Percentiles rank a stretch among this genome's conserved stretches.
Evolutionary conservation across 225 moss, liverwort and hornwort species (phyloP).

Genomic region (Sphagnum contortum): DNA sequence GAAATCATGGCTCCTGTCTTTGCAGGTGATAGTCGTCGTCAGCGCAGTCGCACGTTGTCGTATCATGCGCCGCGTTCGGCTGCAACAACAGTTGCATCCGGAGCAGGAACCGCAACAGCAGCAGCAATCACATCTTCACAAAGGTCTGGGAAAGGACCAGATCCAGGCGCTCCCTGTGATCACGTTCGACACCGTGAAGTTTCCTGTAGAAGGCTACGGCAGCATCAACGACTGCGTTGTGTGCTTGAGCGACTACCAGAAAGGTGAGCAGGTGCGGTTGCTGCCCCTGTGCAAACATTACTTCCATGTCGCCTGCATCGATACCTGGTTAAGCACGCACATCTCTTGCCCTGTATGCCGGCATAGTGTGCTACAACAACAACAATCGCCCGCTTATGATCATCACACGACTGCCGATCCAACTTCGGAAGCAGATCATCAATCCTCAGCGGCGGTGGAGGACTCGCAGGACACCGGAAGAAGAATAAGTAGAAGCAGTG

Average conservation of each 20-base stretch:
- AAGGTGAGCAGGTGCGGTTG: conserved; percentile 50
- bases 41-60: conserved; percentile 41
- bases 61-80: conserved; percentile 21
- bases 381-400: too few species aligned
- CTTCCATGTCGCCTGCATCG: conserved; percentile 67
- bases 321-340: conserved; percentile 69
- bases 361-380: conserved; percentile 17
- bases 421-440: conserved; percentile 9
- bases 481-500: conserved; percentile 2
- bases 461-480: not conserved
- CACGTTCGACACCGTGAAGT: conserved; percentile 21
- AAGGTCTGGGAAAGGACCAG: conserved; percentile 51
- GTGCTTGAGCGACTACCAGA: conserved; percentile 53
- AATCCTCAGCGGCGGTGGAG: not conserved
- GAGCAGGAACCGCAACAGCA: not conserved
- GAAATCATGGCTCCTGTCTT: too few species aligned
- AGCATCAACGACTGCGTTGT: conserved; percentile 60
- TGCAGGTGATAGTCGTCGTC: conserved; percentile 29
- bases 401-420: conserved; percentile 2
- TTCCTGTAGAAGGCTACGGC: conserved; percentile 2
- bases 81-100: too few species aligned
- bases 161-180: conserved; percentile 69
- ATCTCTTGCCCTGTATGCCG: conserved; percentile 75
- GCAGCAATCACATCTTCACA: conserved; percentile 5
- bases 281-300: conserved; percentile 70